Percentiles rank a stretch among this genome's conserved stretches.
Evolutionary conservation across 805 yeast species (phyloP).

Genomic region (Saturnispora kantuleensis): DNA sequence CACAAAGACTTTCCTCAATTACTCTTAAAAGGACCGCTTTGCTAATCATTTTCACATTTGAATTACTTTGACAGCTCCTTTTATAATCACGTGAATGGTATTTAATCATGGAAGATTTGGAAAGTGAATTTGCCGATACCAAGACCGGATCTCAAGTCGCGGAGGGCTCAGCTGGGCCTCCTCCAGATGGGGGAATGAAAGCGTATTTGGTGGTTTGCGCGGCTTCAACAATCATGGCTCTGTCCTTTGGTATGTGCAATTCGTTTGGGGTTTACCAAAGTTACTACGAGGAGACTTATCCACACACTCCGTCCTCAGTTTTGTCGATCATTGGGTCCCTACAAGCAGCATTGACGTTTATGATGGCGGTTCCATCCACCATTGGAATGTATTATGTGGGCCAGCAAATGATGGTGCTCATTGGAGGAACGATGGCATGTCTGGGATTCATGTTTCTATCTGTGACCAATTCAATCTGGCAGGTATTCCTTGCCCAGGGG

Average conservation of each 20-base stretch:
- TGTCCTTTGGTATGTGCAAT: constrained; percentile 52
- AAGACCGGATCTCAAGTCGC: no score
- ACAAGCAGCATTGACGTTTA: constrained; percentile 35
- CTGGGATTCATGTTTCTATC: constrained; percentile 48
- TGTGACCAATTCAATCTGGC: constrained; percentile 49
- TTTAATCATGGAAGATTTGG: no score
- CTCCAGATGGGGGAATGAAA: constrained; percentile 38
- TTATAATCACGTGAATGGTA: no score
- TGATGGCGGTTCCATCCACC: constrained; percentile 41
- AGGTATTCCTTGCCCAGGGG: constrained; percentile 60
- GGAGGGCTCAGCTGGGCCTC: background rate
- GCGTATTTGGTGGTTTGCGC: constrained; percentile 47
- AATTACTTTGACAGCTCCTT: no score
- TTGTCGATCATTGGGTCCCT: constrained; percentile 47
- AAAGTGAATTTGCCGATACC: no score
- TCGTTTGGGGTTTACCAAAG: constrained; percentile 49
- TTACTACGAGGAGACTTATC: constrained; percentile 35
- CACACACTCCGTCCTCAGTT: constrained; percentile 35
- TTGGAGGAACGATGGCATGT: constrained; percentile 37
- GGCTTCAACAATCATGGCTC: constrained; percentile 33
- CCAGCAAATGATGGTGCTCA: constrained; percentile 30
- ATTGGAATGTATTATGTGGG: constrained; percentile 32
- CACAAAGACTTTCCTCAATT: no score
- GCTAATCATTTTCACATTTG: no score
- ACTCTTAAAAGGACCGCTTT: no score